Evolutionary conservation across 768 basidiomycete genomes (phyloP).

Genomic region (Suillus americanus): DNA sequence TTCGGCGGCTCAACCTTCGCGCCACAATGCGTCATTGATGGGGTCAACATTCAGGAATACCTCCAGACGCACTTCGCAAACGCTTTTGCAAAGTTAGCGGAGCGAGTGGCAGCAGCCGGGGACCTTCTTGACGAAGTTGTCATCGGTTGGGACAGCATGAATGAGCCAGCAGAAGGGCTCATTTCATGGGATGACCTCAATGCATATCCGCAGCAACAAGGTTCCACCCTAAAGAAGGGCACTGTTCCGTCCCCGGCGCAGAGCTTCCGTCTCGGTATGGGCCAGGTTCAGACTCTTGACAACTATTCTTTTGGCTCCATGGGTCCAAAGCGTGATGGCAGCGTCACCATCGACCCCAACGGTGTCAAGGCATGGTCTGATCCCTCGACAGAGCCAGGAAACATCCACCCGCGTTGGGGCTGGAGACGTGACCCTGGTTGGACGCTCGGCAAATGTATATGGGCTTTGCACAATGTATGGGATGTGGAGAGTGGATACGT

Average conservation of each 20-base stretch:
- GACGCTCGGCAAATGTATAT: conserved; percentile 76
- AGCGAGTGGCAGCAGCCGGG: conserved; percentile 72
- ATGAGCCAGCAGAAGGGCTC: conserved; percentile 88
- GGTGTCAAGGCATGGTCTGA: conserved; percentile 79
- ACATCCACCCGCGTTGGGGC: conserved; percentile 71
- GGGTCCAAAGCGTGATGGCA: conserved; percentile 74
- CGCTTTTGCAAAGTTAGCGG: conserved; percentile 75
- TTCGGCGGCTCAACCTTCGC: conserved; percentile 90
- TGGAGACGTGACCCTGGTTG: conserved; percentile 79
- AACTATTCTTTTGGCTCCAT: conserved; percentile 77
- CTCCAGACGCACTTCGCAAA: conserved; percentile 75
- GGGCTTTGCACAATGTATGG: conserved; percentile 93
- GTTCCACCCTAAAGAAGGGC: conserved; percentile 80
- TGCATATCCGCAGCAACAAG: conserved; percentile 62
- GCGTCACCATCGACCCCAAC: conserved; percentile 81
- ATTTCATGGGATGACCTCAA: conserved; percentile 68
- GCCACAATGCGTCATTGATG: conserved; percentile 88
- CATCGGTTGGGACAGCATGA: conserved; percentile 96
- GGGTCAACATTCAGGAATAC: conserved; percentile 89
- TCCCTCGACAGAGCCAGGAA: conserved; percentile 46
- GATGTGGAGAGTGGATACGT: conserved; percentile 67
- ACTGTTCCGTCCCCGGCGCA: conserved; percentile 85
- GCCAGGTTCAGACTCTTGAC: conserved; percentile 76
- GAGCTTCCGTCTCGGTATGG: conserved; percentile 85
- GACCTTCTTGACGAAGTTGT: conserved; percentile 83